Evolutionary conservation across 805 yeast species (phyloP).

Genomic region (Ogataea dorogensis): DNA sequence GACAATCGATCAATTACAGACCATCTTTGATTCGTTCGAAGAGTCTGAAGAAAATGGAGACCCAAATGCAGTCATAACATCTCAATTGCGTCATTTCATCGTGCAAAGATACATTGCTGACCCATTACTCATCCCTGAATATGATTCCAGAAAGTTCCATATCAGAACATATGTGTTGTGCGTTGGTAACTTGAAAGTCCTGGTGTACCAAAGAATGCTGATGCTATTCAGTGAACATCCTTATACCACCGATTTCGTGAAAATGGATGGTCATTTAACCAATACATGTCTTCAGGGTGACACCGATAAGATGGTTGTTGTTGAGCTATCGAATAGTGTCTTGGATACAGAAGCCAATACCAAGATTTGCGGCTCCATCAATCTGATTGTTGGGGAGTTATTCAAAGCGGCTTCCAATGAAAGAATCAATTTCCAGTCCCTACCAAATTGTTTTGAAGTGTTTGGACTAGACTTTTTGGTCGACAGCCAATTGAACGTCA

Average conservation of each 20-base stretch:
- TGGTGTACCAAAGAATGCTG: constrained; percentile 75
- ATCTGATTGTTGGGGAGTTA: constrained; percentile 61
- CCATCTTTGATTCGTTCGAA: constrained; percentile 81
- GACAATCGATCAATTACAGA: constrained; percentile 76
- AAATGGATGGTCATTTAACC: constrained; percentile 78
- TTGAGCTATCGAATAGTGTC: constrained; percentile 57
- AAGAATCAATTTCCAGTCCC: constrained; percentile 78
- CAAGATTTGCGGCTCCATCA: constrained; percentile 52
- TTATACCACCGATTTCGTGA: constrained; percentile 41
- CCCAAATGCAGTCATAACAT: constrained; percentile 68
- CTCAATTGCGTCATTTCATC: constrained; percentile 87
- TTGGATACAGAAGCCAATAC: constrained; percentile 37
- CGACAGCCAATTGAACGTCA: constrained; percentile 51
- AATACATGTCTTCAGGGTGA: constrained; percentile 82
- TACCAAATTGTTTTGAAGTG: constrained; percentile 78
- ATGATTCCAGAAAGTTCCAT: constrained; percentile 78
- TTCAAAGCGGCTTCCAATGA: constrained; percentile 86
- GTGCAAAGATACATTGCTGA: constrained; percentile 74
- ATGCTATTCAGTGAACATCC: constrained; percentile 70
- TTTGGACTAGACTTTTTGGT: constrained; percentile 90
- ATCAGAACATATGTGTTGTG: constrained; percentile 81
- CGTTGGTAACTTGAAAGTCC: constrained; percentile 71
- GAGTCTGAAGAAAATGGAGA: constrained; percentile 62
- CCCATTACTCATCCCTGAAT: constrained; percentile 65
- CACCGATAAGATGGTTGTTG: constrained; percentile 44